phyloP scores from a whole-genome alignment of 2,329 filamentous ascomycete species.

The Alternaria alternata region DNA sequence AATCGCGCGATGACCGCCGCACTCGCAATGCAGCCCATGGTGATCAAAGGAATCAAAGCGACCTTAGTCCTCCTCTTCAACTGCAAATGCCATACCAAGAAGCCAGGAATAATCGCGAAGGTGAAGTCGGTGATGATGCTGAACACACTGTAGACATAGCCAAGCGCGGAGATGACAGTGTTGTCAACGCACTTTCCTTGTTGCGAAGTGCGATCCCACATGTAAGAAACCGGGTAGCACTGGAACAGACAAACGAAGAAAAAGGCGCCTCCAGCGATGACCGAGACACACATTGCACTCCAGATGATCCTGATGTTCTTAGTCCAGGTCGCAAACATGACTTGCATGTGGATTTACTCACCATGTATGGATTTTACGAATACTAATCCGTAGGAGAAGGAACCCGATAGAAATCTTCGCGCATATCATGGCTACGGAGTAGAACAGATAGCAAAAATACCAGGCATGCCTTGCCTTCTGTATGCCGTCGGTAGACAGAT shows the following conservation, averaged over 20 bases:
- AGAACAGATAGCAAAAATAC: constrained; percentile 48
- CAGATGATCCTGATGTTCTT: constrained; percentile 43
- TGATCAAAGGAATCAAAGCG: constrained; percentile 57
- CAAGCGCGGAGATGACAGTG: constrained; percentile 52
- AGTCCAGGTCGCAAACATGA: not conserved
- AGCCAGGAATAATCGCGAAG: constrained; percentile 60
- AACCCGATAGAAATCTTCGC: constrained; percentile 47
- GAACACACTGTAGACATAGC: constrained; percentile 58
- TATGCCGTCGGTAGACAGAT: constrained; percentile 31
- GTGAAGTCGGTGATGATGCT: constrained; percentile 59
- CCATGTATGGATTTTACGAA: constrained; percentile 40
- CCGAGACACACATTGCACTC: constrained; percentile 46
- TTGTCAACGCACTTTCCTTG: constrained; percentile 54
- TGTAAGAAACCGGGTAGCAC: constrained; percentile 59
- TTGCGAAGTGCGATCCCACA: constrained; percentile 55
- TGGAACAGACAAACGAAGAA: constrained; percentile 61
- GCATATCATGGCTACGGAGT: constrained; percentile 41
- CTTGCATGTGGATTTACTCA: not conserved
- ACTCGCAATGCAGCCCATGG: constrained; percentile 59
- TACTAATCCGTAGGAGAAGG: constrained; percentile 43
- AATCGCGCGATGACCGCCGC: constrained; percentile 45
- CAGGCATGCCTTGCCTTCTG: constrained; percentile 40
- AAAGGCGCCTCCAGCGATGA: constrained; percentile 49
- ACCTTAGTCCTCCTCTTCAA: constrained; percentile 61
- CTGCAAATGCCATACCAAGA: constrained; percentile 60